Evolutionary conservation across 371 early-diverging fungal genomes (phyloP), one percentile per base, ranked within the genome.

Genomic region (Nosema granulosis): DNA sequence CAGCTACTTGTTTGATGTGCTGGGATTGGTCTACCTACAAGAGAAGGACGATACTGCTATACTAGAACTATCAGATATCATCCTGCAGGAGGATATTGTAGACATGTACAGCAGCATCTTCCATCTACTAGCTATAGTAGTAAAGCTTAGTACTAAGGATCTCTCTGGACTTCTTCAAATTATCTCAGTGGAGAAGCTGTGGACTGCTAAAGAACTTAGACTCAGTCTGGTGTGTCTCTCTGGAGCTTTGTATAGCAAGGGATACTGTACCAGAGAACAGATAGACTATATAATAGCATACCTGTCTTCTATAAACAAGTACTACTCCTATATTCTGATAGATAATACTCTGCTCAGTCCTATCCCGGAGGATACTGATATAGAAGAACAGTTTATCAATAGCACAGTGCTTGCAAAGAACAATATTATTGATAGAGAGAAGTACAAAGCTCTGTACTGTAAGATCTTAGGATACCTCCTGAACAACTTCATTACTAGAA

Each of bases 381-480:
- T 73, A 38, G 74, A 73, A 34, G 74, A 73, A 37, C 52, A 65
- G 35, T 73, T 73, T 65, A 56, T 73, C 12, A 37, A 54, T 28
- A 52, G 52, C 20, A 65, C 28, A 35, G 24, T 50, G 2, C 24
- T 43, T n/a, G 65, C 20, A 32, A 52, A 51, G 18, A 73, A 37
- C n/a, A 52, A 52, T 0, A 3, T 67, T 31, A 67, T 49, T 3
- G n/a, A 6, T 37, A 54, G 3, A 20, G 74, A 73, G 29, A 43
- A 63, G 56, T 73, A 73, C 29, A 28, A 18, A n/a, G 56, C n/a
- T 22, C 50, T 73, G 32, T 65, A 73, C 28, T 12, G 32, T 22
- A 62, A 32, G 13, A 58, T 56, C 13, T 20, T 73, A 22, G 54
- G 65, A 31, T 73, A 73, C 52, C 65, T 73, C 35, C 32, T 24